Conservation (phyloP, 495 filamentous ascomycete genomes). For the Neohortaea acidophila region DNA sequence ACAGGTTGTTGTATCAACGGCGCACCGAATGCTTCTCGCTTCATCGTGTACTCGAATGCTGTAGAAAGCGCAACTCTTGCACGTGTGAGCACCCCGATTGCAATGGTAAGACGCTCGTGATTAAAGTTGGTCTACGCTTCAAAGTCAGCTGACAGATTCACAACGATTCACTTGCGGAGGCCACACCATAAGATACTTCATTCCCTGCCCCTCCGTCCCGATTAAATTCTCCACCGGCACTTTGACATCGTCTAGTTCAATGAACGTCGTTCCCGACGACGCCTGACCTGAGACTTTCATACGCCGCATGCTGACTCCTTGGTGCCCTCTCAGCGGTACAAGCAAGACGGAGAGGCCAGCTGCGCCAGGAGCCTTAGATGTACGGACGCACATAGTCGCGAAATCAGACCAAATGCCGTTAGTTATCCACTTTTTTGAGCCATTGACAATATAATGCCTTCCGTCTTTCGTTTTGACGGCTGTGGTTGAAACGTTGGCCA, state of each 20-base stretch:
- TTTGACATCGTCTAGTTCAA: conserved; percentile 22
- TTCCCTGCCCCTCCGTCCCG: conserved; percentile 23
- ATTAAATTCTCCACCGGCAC: conserved; percentile 24
- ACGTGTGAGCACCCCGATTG: neutral
- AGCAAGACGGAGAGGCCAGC: conserved; percentile 36
- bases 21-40: conserved; percentile 24
- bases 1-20: conserved; percentile 21
- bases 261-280: conserved; percentile 20
- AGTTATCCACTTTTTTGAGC: conserved; percentile 42
- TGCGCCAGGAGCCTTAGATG: conserved; percentile 33
- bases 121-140: conserved; percentile 25
- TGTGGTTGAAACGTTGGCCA: conserved; percentile 36
- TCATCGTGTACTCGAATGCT: conserved; percentile 20
- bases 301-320: conserved; percentile 26
- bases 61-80: neutral
- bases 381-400: conserved; percentile 37
- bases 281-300: conserved; percentile 25
- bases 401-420: conserved; percentile 39
- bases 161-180: too few relatives aligned
- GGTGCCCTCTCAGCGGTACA: conserved; percentile 29
- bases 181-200: conserved; percentile 22
- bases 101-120: conserved; percentile 19
- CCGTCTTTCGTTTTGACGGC: conserved; percentile 25
- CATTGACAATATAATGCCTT: conserved; percentile 36
- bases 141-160: neutral